These are phyloP conservation scores for Camelina hispida DNA, from an alignment of 345 rosid species.

Conservation along the genomic window DNA sequence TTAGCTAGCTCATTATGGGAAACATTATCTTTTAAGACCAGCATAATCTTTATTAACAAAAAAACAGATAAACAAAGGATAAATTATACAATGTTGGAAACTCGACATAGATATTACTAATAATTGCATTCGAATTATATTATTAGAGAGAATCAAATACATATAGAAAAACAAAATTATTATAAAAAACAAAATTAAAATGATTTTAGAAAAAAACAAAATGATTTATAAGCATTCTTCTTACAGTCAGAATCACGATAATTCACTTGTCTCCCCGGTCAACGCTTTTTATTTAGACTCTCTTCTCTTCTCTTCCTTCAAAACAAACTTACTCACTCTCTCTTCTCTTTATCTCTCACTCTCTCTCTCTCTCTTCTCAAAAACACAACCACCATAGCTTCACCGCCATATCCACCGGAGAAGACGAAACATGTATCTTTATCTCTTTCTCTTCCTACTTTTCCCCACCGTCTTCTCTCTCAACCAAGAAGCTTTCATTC, in stretches of 20 bases:
- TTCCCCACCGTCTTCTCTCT: slow-evolving; percentile 44
- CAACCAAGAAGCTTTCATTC: slow-evolving; percentile 72
- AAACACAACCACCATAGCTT: slow-evolving; percentile 27
- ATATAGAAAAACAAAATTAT: neutral
- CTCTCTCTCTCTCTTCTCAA: slow-evolving; percentile 14
- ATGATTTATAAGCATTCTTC: slow-evolving; percentile 30
- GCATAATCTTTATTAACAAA: neutral
- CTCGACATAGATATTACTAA: slow-evolving; percentile 20
- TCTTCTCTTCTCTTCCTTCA: slow-evolving; percentile 8
- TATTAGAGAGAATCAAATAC: neutral
- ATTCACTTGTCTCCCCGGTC: slow-evolving; percentile 34
- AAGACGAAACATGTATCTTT: slow-evolving; percentile 27
- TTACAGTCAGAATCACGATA: slow-evolving; percentile 31
- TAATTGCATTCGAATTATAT: slow-evolving; percentile 15
- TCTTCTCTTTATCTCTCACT: neutral
- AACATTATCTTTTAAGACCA: slow-evolving; percentile 20
- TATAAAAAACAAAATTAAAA: neutral
- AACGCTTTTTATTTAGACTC: slow-evolving; percentile 36
- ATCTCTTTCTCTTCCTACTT: slow-evolving; percentile 43
- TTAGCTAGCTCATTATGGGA: neutral
- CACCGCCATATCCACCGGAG: slow-evolving; percentile 25
- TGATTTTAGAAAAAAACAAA: slow-evolving; percentile 14
- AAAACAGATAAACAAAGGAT: slow-evolving; percentile 10
- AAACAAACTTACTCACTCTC: neutral
- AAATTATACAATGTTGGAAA: slow-evolving; percentile 15